Conservation (phyloP, 225 moss, liverwort and hornwort species). For the Polytrichum commune region DNA sequence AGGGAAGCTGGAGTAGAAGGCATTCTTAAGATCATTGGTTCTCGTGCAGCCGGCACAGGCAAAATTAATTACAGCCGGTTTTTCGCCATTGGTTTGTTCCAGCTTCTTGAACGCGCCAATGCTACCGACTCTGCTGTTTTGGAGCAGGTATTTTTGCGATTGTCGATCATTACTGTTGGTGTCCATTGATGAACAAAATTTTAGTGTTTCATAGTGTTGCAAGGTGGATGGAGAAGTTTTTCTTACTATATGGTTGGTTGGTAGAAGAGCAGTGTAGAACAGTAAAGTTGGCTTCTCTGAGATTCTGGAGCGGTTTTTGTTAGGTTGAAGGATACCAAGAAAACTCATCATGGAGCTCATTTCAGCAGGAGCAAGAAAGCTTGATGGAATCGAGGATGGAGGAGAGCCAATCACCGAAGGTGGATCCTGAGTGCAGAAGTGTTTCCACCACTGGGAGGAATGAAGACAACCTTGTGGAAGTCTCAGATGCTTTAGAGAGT, state of each 20-base stretch:
- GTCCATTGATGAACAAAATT: too few species aligned
- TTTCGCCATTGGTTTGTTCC: constrained; percentile 94
- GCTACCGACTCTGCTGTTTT: constrained; percentile 73
- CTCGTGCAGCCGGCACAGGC: constrained; percentile 63
- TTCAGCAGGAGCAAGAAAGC: constrained; percentile 33
- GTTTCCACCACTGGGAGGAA: constrained; percentile 30
- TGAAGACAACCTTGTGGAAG: constrained; percentile 57
- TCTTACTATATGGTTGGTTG: too few species aligned
- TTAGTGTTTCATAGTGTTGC: too few species aligned
- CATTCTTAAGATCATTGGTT: constrained; percentile 69
- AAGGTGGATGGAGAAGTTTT: too few species aligned
- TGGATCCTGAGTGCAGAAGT: constrained; percentile 42
- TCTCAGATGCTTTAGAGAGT: constrained; percentile 86
- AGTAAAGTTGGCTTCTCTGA: too few species aligned
- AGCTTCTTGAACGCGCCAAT: constrained; percentile 85
- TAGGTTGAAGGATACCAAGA: constrained; percentile 1
- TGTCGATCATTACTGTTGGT: too few species aligned
- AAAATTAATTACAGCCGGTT: constrained; percentile 89
- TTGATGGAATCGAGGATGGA: constrained; percentile 38
- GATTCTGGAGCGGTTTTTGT: too few species aligned
- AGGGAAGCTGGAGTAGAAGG: constrained; percentile 65
- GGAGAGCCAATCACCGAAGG: constrained; percentile 48
- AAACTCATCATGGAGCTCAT: constrained; percentile 8
- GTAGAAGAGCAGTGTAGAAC: too few species aligned
- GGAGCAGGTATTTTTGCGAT: constrained; percentile 46